Conservation (phyloP, 2,329 filamentous ascomycete genomes). For the Botrytis deweyae region DNA sequence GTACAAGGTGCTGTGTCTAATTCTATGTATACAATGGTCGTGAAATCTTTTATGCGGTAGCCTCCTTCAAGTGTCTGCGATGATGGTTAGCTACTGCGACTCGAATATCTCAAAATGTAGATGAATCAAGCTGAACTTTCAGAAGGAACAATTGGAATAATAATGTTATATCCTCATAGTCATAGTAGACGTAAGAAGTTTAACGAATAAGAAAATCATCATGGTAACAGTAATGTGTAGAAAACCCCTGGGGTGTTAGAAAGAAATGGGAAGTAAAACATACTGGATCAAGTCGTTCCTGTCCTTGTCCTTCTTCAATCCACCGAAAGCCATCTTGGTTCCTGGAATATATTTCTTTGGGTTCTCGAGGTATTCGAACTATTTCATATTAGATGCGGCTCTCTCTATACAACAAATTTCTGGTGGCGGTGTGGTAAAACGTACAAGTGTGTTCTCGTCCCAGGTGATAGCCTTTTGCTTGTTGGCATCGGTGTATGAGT, state of each 20-base stretch:
- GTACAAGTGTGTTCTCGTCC: constrained; percentile 80
- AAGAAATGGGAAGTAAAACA: constrained; percentile 42
- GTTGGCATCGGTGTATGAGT: constrained; percentile 99
- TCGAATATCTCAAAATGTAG: neutral
- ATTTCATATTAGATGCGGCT: neutral
- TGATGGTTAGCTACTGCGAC: neutral
- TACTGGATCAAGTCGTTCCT: constrained; percentile 98
- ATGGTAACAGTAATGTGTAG: constrained; percentile 26
- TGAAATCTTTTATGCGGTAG: constrained; percentile 60
- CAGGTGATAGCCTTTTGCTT: constrained; percentile 92
- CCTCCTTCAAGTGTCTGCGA: constrained; percentile 63
- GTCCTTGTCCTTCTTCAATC: constrained; percentile 99
- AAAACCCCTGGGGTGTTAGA: neutral
- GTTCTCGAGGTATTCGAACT: constrained; percentile 99
- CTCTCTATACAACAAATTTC: neutral
- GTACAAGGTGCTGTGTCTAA: constrained; percentile 33
- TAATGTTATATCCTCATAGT: constrained; percentile 55
- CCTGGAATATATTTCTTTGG: constrained; percentile 99
- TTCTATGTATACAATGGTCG: constrained; percentile 37
- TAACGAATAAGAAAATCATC: constrained; percentile 48
- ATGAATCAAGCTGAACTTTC: constrained; percentile 47
- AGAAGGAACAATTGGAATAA: constrained; percentile 97
- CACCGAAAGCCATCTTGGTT: constrained; percentile 99
- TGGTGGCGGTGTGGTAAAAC: constrained; percentile 35
- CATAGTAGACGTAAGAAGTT: constrained; percentile 39